Conservation (phyloP, 179 eudicot species). For the Silene coronaria region DNA sequence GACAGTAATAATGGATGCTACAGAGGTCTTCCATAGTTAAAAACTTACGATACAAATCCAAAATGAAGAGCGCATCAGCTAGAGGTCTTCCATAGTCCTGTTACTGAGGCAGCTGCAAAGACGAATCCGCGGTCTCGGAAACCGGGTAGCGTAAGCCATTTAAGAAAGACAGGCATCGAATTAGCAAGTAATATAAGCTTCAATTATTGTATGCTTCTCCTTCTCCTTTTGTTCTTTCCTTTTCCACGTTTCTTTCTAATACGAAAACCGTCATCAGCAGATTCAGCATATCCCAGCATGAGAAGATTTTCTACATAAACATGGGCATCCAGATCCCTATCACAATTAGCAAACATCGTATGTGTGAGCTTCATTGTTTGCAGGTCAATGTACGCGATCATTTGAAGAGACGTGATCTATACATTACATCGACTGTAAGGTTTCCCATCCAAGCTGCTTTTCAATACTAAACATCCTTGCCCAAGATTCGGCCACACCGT, state of each 20-base stretch:
- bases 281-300: background rate
- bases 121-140: background rate
- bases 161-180: too few species aligned
- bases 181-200: too few species aligned
- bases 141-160: background rate
- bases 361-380: background rate
- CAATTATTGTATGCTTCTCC: too few species aligned
- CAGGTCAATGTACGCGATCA: background rate
- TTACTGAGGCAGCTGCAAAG: background rate
- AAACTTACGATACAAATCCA: too few species aligned
- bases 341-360: background rate
- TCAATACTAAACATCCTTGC: background rate
- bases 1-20: too few species aligned
- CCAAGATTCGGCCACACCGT: slow-evolving; percentile 19
- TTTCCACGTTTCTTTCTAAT: background rate
- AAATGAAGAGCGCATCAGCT: too few species aligned
- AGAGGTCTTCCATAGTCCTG: too few species aligned
- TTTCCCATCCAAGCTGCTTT: background rate
- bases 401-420: too few species aligned
- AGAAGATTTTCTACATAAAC: slow-evolving; percentile 17
- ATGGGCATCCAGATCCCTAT: background rate
- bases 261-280: slow-evolving; percentile 2
- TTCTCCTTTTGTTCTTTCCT: too few species aligned
- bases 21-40: too few species aligned
- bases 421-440: too few species aligned